Conservation (phyloP, 129 eudicot species). For the Helichrysum umbraculigerum region DNA sequence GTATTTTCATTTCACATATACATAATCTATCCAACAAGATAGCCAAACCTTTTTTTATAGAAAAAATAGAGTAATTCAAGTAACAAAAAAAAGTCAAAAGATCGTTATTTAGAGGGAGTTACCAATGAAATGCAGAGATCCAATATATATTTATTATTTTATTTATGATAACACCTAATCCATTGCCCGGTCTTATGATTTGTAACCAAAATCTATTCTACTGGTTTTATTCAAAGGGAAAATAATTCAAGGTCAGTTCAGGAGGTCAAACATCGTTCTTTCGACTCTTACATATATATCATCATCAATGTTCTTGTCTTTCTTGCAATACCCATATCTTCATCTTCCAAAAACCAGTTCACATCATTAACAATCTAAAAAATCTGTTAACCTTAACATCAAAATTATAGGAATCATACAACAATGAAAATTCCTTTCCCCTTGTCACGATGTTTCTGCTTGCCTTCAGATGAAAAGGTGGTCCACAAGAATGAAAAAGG, state of each 20-base stretch:
- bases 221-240: constrained; percentile 22
- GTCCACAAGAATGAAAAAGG: constrained; percentile 31
- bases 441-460: constrained; percentile 39
- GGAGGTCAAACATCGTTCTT: constrained; percentile 33
- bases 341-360: constrained; percentile 10
- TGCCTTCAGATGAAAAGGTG: constrained; percentile 32
- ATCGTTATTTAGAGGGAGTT: constrained; percentile 22
- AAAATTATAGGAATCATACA: not conserved
- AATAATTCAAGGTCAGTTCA: constrained; percentile 30
- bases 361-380: constrained; percentile 16
- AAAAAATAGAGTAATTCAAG: not conserved
- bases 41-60: no score
- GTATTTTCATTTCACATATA: not conserved
- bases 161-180: not conserved
- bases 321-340: constrained; percentile 10
- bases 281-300: constrained; percentile 19
- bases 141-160: not conserved
- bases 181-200: constrained; percentile 32
- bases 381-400: not conserved
- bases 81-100: constrained; percentile 21
- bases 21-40: no score
- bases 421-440: constrained; percentile 44
- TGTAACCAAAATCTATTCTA: constrained; percentile 16
- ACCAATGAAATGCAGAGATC: constrained; percentile 18
- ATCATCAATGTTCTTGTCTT: constrained; percentile 19